Evolutionary conservation across 202 grass and related monocot species (phyloP), one percentile per base, ranked within the genome.

Genomic region (Saccharum hybrid): DNA sequence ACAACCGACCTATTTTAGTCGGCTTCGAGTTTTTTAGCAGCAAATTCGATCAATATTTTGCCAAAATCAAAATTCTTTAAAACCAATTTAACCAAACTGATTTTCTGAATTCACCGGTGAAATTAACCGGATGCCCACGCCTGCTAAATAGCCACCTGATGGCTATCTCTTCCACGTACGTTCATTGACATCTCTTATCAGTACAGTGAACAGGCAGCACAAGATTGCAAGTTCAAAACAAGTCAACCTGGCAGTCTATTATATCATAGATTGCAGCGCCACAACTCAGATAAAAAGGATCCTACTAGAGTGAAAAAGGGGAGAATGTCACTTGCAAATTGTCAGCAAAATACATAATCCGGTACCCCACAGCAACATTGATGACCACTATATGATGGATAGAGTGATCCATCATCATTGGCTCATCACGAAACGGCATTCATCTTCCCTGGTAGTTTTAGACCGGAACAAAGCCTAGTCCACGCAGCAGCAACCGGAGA

Each of bases 401-500:
- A 71, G 54, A 65, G 46, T 6, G 56, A 73, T 46, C 22, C 43
- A 62, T 78, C 72, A 60, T 68, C 70, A 63, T 75, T 39, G 31
- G n/a, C 40, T 8, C 3, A 28, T 59, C 54, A 14, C 40, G 49
- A 76, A 54, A 49, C 42, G 23, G 66, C 43, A 54, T 71, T 52
- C 72, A 77, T 60, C 79, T 79, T 82, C 51, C 28, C 63, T 26
- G 46, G 51, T 63, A 52, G 63, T 37, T 80, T 68, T 63, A 43
- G 37, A 49, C 13, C 5, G 8, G 75, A 76, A 60, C 51, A 63
- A 46, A 46, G 54, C 64, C 71, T 36, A 15, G 52, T 46, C 51
- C 68, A 57, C 23, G 38, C 16, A 69, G 77, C 21, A 71, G 43
- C 36, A 60, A 60, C 4, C 41, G 66, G 83, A 31, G 80, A 80